Conservation (phyloP, 768 basidiomycete species). For the Boletus patriciae region DNA sequence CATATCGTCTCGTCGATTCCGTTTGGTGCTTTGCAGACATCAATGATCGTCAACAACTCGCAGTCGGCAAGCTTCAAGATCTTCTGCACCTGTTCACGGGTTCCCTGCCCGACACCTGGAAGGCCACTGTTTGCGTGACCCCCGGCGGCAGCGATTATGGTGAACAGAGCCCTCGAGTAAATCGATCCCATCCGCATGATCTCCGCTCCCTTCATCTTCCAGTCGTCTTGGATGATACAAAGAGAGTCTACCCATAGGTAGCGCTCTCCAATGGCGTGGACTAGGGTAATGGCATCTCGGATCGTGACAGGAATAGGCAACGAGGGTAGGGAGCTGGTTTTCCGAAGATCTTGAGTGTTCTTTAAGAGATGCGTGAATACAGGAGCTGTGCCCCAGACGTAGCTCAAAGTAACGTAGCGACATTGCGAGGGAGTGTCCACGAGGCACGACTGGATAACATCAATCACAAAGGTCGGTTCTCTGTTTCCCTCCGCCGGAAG, state of each 20-base stretch:
- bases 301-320: conserved; percentile 23
- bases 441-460: conserved; percentile 17
- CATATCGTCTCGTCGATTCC: conserved; percentile 8
- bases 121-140: conserved; percentile 11
- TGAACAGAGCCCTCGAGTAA: conserved; percentile 18
- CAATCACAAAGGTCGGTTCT: conserved; percentile 13
- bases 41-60: conserved; percentile 16
- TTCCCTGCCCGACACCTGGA: conserved; percentile 1
- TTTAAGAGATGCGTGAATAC: conserved; percentile 13
- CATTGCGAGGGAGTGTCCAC: conserved; percentile 18
- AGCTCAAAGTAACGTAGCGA: conserved; percentile 28
- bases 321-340: background rate
- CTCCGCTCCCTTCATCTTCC: conserved; percentile 16
- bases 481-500: background rate
- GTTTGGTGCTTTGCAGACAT: background rate
- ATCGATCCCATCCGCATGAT: conserved; percentile 23
- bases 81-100: conserved; percentile 10
- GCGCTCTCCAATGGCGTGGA: conserved; percentile 19
- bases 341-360: conserved; percentile 6
- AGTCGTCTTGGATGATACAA: conserved; percentile 24
- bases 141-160: conserved; percentile 21
- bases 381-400: conserved; percentile 17
- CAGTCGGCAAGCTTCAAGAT: conserved; percentile 4
- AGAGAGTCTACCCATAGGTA: conserved; percentile 30
- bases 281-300: conserved; percentile 23